Evolutionary conservation across 2,329 filamentous ascomycete genomes (phyloP).

Genomic region (Aspergillus caelatus): DNA sequence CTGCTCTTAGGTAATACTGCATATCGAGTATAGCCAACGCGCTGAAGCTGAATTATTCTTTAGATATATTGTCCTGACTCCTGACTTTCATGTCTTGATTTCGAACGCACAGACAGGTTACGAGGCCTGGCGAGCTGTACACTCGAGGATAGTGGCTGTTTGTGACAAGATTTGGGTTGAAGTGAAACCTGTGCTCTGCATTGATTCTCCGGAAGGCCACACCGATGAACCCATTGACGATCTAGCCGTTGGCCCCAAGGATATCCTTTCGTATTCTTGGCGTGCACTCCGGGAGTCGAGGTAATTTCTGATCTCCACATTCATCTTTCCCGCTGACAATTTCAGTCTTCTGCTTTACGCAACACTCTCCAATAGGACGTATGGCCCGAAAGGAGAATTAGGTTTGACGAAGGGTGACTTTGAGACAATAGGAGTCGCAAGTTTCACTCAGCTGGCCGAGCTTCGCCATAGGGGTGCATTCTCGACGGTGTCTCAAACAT

Average conservation of each 20-base stretch:
- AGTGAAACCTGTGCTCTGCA: conserved; percentile 78
- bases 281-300: conserved; percentile 92
- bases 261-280: conserved; percentile 92
- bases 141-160: conserved; percentile 58
- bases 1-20: conserved; percentile 60
- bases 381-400: conserved; percentile 45
- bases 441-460: conserved; percentile 79
- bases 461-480: conserved; percentile 91
- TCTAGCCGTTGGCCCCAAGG: conserved; percentile 76
- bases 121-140: conserved; percentile 34
- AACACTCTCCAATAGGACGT: conserved; percentile 59
- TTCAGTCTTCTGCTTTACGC: conserved; percentile 70
- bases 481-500: conserved; percentile 87
- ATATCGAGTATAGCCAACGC: not conserved
- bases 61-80: conserved; percentile 54
- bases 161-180: conserved; percentile 75
- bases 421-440: conserved; percentile 68
- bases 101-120: conserved; percentile 27
- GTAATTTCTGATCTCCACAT: conserved; percentile 47
- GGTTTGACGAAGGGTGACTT: conserved; percentile 62
- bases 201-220: conserved; percentile 92
- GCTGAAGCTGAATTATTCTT: not conserved
- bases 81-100: conserved; percentile 38
- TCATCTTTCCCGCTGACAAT: conserved; percentile 24
- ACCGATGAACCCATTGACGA: conserved; percentile 64